Evolutionary conservation across 1,284 basidiomycete genomes (phyloP), one percentile per base, ranked within the genome.

Genomic region (Fomitopsis schrenkii): DNA sequence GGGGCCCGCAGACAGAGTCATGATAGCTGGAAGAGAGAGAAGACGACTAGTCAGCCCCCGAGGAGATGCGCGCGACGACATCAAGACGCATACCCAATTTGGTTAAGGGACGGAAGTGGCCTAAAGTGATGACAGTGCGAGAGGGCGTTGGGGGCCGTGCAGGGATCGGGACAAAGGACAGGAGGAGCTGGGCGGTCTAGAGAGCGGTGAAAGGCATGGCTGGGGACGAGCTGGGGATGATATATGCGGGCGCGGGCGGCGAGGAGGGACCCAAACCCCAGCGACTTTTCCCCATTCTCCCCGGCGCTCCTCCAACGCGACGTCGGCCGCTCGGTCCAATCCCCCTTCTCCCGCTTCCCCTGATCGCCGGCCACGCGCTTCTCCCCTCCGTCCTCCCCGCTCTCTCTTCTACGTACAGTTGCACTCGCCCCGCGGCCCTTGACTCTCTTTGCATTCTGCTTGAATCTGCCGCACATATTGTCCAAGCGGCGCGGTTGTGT

Each of bases 1-100:
- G 59, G 70, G 64, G 53, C 63, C 61, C 50, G 73, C 61, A 55
- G 73, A 67, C 63, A 75, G 69, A 45, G 76, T 62, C 63, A 79
- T 70, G 42, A 72, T 65, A 58, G 72, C 74, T 75, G 59, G 46
- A 46, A 55, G 42, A 33, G 35, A 57, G 55, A 38, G 45, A 60
- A 22, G 30, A 15, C 14, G 28, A n/a, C 7, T 26, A 5, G 46
- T 48, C 48, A 50, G 48, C 48, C 48, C 10, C 48, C 22, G 48
- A 50, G 28, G 48, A 22, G 14, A 45, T 28, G 48, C 12, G 22
- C 48, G 48, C 28, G 22, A 33, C 48, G 53, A 45, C 48, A 55
- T 55, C 45, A 35, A 50, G 56, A 33, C 15, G 64, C 70, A 65
- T 55, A 70, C 70, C 66, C 68, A 70, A 68, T 62, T 57, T 36